Conservation (phyloP, 192 early-diverging fungal genomes). For the Backusella luteola region DNA sequence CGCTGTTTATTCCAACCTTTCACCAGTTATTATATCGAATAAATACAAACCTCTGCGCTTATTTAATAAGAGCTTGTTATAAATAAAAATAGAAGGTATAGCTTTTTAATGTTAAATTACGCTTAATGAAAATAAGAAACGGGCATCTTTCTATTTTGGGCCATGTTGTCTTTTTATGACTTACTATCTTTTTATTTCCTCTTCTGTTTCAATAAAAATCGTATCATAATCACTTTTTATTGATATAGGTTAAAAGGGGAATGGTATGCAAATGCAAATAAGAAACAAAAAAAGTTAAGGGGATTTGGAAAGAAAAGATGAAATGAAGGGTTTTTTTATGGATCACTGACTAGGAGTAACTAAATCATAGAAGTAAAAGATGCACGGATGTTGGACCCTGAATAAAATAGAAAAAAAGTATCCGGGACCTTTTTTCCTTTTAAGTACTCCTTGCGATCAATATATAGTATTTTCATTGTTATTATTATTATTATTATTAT, state of each 20-base stretch:
- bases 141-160: not conserved
- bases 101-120: not conserved
- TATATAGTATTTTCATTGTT: slow-evolving; percentile 1
- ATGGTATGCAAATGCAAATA: slow-evolving; percentile 4
- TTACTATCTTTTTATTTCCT: not conserved
- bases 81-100: not conserved
- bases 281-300: not conserved
- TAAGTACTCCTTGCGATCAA: not conserved
- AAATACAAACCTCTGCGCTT: not conserved
- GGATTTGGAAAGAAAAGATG: not conserved
- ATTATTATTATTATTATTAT: too few relatives aligned
- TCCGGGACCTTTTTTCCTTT: slow-evolving; percentile 2
- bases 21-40: not conserved
- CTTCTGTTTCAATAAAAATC: not conserved
- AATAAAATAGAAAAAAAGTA: not conserved
- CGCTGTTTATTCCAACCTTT: not conserved
- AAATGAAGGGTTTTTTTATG: not conserved
- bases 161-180: slow-evolving; percentile 2
- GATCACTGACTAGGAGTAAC: not conserved
- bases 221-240: not conserved
- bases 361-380: slow-evolving; percentile 3
- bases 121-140: not conserved
- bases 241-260: slow-evolving; percentile 1
- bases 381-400: slow-evolving; percentile 4
- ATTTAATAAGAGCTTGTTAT: not conserved